These are phyloP conservation scores for Aspergillus luchuensis DNA, from an alignment of 2,329 filamentous ascomycete species.

Conservation along the genomic window DNA sequence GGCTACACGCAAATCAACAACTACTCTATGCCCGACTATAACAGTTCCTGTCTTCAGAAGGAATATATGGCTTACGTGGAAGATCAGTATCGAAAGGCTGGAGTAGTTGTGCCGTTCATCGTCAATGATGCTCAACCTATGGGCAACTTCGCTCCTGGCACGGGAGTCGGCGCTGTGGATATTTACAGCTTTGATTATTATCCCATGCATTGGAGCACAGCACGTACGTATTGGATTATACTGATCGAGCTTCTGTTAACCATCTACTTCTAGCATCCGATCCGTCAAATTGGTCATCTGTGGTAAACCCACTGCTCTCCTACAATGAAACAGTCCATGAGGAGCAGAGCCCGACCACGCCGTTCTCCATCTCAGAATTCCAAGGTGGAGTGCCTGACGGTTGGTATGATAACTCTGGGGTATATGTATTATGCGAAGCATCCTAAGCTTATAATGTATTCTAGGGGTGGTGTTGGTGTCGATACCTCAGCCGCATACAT, in stretches of 20 bases:
- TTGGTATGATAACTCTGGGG: not conserved
- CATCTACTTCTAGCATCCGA: not conserved
- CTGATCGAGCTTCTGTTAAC: too few species aligned
- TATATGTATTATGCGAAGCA: not conserved
- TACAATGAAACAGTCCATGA: not conserved
- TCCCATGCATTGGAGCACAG: constrained; percentile 2
- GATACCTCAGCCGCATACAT: not conserved
- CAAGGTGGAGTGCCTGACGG: constrained; percentile 7
- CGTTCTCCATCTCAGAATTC: constrained; percentile 10
- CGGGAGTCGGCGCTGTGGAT: constrained; percentile 9
- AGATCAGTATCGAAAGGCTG: constrained; percentile 64
- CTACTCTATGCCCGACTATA: constrained; percentile 22
- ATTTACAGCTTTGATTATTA: constrained; percentile 53
- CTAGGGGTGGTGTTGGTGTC: constrained; percentile 6
- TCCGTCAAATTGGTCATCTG: not conserved
- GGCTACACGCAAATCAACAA: not conserved
- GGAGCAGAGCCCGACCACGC: constrained; percentile 3
- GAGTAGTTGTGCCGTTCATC: constrained; percentile 71
- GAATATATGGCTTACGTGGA: constrained; percentile 69
- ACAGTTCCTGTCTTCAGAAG: constrained; percentile 59
- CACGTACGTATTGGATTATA: not conserved
- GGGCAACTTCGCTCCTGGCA: constrained; percentile 65
- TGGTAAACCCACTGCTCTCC: not conserved
- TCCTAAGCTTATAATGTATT: not conserved
- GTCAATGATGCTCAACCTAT: constrained; percentile 65